Evolutionary conservation across 129 eudicot genomes (phyloP).

Genomic region (Chrysanthemum lavandulifolium): DNA sequence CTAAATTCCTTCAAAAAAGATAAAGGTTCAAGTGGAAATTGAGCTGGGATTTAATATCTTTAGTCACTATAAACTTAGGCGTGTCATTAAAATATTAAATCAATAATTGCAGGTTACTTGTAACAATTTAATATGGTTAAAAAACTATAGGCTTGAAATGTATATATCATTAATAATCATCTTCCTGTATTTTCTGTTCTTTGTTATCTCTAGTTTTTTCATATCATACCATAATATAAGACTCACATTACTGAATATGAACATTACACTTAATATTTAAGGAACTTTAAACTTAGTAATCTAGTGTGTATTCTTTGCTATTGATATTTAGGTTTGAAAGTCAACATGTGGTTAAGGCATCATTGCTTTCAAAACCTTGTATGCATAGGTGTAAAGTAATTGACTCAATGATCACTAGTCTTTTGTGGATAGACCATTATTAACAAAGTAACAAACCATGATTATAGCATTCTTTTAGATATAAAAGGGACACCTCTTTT

Average conservation of each 20-base stretch:
- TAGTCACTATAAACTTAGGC: conserved; percentile 25
- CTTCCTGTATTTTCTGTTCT: neutral
- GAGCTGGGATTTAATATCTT: conserved; percentile 24
- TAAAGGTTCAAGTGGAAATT: conserved; percentile 25
- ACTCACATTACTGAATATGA: too few relatives aligned
- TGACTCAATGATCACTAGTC: conserved; percentile 26
- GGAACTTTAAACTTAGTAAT: neutral
- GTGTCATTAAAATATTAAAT: conserved; percentile 28
- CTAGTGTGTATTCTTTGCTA: neutral
- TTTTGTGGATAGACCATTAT: conserved; percentile 23
- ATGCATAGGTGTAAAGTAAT: conserved; percentile 25
- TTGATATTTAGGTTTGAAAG: conserved; percentile 2
- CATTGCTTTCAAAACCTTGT: conserved; percentile 23
- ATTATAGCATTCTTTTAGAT: conserved; percentile 17
- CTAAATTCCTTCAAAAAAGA: conserved; percentile 23
- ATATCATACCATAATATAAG: too few relatives aligned
- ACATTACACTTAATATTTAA: too few relatives aligned
- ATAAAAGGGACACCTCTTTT: neutral
- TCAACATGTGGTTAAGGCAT: conserved; percentile 22
- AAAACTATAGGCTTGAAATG: neutral
- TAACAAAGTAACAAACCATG: conserved; percentile 17
- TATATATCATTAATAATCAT: neutral
- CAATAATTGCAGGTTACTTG: conserved; percentile 3
- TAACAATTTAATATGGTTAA: neutral
- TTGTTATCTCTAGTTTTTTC: neutral